phyloP scores from a whole-genome alignment of 495 filamentous ascomycete species.

The Aspergillus diversus region DNA sequence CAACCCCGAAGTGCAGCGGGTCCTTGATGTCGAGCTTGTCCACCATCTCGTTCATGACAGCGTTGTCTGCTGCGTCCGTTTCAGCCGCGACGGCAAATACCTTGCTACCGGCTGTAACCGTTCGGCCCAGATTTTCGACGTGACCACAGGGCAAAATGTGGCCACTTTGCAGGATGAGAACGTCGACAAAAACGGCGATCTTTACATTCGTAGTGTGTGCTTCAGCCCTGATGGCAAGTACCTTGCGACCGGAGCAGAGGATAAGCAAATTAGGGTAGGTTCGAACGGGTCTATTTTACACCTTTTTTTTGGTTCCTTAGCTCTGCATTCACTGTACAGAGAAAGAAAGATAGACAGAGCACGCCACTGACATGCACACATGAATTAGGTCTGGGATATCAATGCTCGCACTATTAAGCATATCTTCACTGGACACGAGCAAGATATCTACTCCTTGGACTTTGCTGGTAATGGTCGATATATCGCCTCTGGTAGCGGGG shows the following conservation, averaged over 20 bases:
- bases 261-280: conserved; percentile 87
- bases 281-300: background rate
- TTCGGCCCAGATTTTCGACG: conserved; percentile 90
- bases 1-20: conserved; percentile 80
- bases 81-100: conserved; percentile 86
- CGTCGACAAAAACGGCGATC: conserved; percentile 80
- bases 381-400: conserved; percentile 85
- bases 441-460: conserved; percentile 93
- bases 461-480: conserved; percentile 85
- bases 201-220: conserved; percentile 90
- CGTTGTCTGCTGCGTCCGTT: conserved; percentile 88
- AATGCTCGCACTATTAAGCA: conserved; percentile 72
- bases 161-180: conserved; percentile 81
- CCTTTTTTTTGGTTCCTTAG: background rate
- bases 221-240: conserved; percentile 92
- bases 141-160: conserved; percentile 74
- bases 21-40: conserved; percentile 85
- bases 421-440: conserved; percentile 84
- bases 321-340: background rate
- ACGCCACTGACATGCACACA: conserved; percentile 1
- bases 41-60: conserved; percentile 85
- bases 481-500: conserved; percentile 87
- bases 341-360: no score
- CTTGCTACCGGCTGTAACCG: conserved; percentile 89
- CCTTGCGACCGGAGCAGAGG: conserved; percentile 86